Evolutionary conservation across 148 eudicot genomes (phyloP).

Genomic region (Diospyros lotus): DNA sequence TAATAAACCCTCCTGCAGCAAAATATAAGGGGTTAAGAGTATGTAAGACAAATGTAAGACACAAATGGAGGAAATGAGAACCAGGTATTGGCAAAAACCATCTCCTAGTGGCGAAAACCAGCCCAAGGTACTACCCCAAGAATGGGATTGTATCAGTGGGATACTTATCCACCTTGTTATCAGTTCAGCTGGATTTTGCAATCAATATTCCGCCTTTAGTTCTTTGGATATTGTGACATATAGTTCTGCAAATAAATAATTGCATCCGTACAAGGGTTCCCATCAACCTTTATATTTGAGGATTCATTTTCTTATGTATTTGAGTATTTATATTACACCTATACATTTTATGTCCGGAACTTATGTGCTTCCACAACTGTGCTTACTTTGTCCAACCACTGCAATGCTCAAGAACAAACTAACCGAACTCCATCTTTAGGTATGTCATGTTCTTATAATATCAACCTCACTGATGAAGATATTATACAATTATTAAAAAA

Average conservation of each 20-base stretch:
- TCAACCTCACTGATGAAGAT: background rate
- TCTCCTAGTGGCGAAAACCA: too few species aligned
- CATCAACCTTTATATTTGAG: too few species aligned
- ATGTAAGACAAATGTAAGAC: background rate
- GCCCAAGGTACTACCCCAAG: too few species aligned
- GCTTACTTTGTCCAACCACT: background rate
- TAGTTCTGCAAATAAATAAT: background rate
- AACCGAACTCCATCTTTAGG: background rate
- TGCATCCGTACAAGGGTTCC: background rate
- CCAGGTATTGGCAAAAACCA: background rate
- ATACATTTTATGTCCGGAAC: background rate
- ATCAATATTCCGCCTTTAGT: background rate
- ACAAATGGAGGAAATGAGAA: background rate
- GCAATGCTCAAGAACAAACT: background rate
- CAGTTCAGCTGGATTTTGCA: background rate
- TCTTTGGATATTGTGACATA: background rate
- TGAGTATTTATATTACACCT: background rate
- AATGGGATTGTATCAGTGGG: background rate
- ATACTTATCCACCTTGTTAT: background rate
- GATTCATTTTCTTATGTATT: background rate
- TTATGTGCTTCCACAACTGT: background rate
- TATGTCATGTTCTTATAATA: background rate
- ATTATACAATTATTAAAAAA: background rate
- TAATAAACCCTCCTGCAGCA: constrained; percentile 51
- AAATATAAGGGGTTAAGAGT: background rate